phyloP scores from a whole-genome alignment of 2,329 filamentous ascomycete species.

The Talaromyces sp. region DNA sequence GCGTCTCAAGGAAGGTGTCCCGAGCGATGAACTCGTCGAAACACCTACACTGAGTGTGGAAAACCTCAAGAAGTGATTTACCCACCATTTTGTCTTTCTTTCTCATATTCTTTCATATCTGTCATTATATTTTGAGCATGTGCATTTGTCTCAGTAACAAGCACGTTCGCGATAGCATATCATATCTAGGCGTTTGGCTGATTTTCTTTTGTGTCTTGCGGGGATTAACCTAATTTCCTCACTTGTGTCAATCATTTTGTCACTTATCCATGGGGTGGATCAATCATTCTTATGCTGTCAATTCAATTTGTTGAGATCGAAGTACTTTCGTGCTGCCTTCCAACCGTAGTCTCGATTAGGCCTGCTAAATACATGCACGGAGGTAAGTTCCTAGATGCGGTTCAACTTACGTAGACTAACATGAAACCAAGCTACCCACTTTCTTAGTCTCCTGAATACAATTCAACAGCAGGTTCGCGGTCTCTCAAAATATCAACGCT shows the following conservation, averaged over 20 bases:
- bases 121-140: not conserved
- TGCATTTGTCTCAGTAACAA: not conserved
- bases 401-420: not conserved
- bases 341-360: not conserved
- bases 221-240: not conserved
- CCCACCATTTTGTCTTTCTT: not conserved
- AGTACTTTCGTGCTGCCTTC: not conserved
- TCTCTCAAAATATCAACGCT: too few species aligned
- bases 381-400: not conserved
- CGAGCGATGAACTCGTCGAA: conserved; percentile 56
- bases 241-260: not conserved
- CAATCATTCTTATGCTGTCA: not conserved
- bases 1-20: conserved; percentile 60
- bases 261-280: not conserved
- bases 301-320: not conserved
- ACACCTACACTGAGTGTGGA: conserved; percentile 62
- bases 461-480: too few species aligned
- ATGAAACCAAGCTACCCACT: too few species aligned
- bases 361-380: not conserved
- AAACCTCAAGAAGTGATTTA: conserved; percentile 51
- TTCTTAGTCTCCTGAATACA: too few species aligned
- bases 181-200: not conserved
- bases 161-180: not conserved
- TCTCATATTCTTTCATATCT: not conserved
- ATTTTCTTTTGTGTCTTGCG: not conserved